Evolutionary conservation across 208 protist genomes (phyloP), one percentile per base, ranked within the genome.

Genomic region (Acanthamoeba triangularis): DNA sequence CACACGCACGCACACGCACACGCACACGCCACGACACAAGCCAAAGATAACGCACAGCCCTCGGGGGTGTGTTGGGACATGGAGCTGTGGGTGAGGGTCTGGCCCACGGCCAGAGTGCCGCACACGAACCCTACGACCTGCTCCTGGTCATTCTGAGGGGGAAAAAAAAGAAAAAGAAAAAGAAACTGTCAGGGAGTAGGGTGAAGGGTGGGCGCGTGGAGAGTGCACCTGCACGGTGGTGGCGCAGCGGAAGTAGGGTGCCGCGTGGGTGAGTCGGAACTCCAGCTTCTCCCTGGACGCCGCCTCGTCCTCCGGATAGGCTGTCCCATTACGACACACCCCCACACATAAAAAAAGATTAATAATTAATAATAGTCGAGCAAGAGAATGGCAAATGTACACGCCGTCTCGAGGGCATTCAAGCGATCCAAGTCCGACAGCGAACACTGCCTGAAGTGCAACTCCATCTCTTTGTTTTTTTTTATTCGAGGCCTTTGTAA

Each of bases 61-160:
- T 49, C 41, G 25, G 76, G 76, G 2, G 13, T n/a, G 76, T 85
- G 76, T 49, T 85, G 23, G 76, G 76, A 47, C 76, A 85, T 85
- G 76, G 76, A 85, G 2, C 33, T 14, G n/a, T 85, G 76, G 33
- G 76, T 85, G 37, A 85, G 76, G n/a, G 10, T 56, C 7, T 85
- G n/a, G 35, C 76, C 76, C 13, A 33, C 76, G 25, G 47, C 76
- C 35, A 85, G 25, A 16, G 76, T 85, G 76, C 35, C 47, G 76
- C 76, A 85, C 13, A 85, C 76, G 47, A 85, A 85, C 25, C 76
- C 76, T 0, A 85, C 37, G 20, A 85, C 18, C 28, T 72, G 30
- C 28, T 72, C 20, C 28, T 14, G 2, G 28, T 5, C 20, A 41
- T 25, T 20, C 8, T 30, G 37, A 4, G 37, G 3, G 3, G 3